These are phyloP conservation scores for Trichoderma asperelloides DNA, from an alignment of 495 filamentous ascomycete genomes.

Conservation along the genomic window DNA sequence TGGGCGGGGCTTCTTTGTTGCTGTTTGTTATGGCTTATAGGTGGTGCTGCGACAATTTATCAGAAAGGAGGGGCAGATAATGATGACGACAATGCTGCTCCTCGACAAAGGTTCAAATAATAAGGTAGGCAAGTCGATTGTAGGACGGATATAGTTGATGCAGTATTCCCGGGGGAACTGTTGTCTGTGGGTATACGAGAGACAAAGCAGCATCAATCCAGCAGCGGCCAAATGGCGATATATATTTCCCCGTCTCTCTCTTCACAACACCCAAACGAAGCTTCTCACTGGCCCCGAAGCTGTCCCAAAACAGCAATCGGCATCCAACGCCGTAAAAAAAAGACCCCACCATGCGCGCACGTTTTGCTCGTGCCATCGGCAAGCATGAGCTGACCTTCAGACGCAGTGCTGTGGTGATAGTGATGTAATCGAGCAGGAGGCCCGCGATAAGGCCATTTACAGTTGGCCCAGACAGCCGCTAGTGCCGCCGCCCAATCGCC, in stretches of 20 bases:
- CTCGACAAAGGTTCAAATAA: neutral
- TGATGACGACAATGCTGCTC: neutral
- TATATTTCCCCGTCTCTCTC: neutral
- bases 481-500: neutral
- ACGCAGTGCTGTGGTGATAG: slow-evolving; percentile 1
- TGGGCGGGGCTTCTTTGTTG: neutral
- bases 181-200: neutral
- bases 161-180: no score
- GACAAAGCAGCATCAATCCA: neutral
- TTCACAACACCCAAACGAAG: no score
- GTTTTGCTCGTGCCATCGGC: neutral
- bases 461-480: neutral
- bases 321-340: neutral
- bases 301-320: neutral
- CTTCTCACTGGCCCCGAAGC: no score
- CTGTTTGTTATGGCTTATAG: neutral
- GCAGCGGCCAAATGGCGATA: neutral
- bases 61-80: neutral
- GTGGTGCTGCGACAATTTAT: no score
- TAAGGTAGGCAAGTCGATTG: no score
- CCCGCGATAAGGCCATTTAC: neutral
- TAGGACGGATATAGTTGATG: no score
- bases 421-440: neutral
- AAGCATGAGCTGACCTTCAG: slow-evolving; percentile 2
- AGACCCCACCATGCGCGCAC: neutral